These are phyloP conservation scores for Blastocystis sp. DNA, from an alignment of 352 stramenopile genomes.

Conservation along the genomic window DNA sequence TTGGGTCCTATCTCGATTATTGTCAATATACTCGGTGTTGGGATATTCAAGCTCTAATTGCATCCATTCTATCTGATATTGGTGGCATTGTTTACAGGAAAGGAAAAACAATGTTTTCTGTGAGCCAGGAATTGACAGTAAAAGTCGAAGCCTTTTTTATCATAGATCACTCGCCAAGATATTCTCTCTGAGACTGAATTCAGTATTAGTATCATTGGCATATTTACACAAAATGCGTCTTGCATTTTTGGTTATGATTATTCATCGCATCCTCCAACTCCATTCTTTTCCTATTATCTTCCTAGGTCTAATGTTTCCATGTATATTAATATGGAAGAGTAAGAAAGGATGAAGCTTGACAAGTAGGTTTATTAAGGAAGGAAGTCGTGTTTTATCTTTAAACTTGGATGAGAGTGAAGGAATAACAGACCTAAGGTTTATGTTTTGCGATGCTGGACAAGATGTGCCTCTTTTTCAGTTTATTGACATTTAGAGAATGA, in stretches of 20 bases:
- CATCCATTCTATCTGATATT: neutral
- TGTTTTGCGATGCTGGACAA: neutral
- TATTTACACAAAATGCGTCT: constrained; percentile 2
- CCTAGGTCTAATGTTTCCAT: neutral
- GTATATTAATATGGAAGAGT: constrained; percentile 19
- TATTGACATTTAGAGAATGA: neutral
- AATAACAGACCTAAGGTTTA: constrained; percentile 4
- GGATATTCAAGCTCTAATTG: neutral
- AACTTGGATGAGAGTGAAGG: neutral
- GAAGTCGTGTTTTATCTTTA: neutral
- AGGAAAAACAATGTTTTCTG: neutral
- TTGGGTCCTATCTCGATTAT: neutral
- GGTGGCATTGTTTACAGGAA: neutral
- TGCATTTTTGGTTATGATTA: constrained; percentile 21
- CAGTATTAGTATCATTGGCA: neutral
- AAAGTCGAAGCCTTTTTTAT: too few species aligned
- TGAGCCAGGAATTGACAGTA: neutral
- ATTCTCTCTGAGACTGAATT: neutral
- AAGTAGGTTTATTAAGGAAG: neutral
- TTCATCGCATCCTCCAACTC: neutral
- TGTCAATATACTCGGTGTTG: constrained; percentile 7
- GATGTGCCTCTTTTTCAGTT: neutral
- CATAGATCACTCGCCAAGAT: too few species aligned
- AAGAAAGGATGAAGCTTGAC: neutral
- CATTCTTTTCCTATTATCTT: constrained; percentile 22